Percentiles rank a stretch among this genome's conserved stretches.
These are phyloP conservation scores for Thielaviopsis euricoi DNA, from an alignment of 2,329 filamentous ascomycete genomes.

Conservation along the genomic window DNA sequence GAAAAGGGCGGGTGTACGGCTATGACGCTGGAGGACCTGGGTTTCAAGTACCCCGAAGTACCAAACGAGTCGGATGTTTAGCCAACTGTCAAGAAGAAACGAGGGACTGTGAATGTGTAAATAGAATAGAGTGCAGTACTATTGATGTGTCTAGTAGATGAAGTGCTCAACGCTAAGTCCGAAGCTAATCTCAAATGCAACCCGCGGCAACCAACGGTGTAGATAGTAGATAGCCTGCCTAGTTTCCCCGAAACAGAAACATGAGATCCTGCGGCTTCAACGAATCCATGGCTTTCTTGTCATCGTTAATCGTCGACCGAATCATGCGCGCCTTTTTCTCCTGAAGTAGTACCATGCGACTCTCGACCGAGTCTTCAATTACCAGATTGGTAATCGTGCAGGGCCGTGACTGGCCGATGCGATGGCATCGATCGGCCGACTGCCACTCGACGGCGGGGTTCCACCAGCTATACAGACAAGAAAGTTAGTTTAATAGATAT, in stretches of 20 bases:
- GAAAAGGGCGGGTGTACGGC: constrained; percentile 47
- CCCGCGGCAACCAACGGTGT: background rate
- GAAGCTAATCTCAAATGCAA: background rate
- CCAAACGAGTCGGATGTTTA: constrained; percentile 23
- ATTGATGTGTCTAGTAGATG: no score
- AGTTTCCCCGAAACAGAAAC: constrained; percentile 73
- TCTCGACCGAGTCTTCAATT: constrained; percentile 95
- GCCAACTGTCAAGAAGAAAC: background rate
- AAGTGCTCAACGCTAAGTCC: background rate
- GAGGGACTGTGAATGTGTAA: no score
- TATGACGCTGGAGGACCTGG: constrained; percentile 53
- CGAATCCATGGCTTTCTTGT: constrained; percentile 81
- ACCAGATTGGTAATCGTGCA: constrained; percentile 89
- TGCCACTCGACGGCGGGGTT: constrained; percentile 99
- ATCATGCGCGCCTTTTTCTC: constrained; percentile 99
- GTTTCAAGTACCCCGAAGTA: constrained; percentile 29
- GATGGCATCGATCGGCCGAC: constrained; percentile 82
- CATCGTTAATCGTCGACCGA: constrained; percentile 86
- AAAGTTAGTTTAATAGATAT: constrained; percentile 1
- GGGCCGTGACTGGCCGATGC: constrained; percentile 85
- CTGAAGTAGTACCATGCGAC: constrained; percentile 83
- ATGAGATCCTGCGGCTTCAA: constrained; percentile 84
- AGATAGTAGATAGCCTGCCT: constrained; percentile 7
- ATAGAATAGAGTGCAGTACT: no score
- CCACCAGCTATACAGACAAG: constrained; percentile 57